Evolutionary conservation across 2,329 filamentous ascomycete genomes (phyloP), one percentile per base, ranked within the genome.

Genomic region (Xylariaceae sp.): DNA sequence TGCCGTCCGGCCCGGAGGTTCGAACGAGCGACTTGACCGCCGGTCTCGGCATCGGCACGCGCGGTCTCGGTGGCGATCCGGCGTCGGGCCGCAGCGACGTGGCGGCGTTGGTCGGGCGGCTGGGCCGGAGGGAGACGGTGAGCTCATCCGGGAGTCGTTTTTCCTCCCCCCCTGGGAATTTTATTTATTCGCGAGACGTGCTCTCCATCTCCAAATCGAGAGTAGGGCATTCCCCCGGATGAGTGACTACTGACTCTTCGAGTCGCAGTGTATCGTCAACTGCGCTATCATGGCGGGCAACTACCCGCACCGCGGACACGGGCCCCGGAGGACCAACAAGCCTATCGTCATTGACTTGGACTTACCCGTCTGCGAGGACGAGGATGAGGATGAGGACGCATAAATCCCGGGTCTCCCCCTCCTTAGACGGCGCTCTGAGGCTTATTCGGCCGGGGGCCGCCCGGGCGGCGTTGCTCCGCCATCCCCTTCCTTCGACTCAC

Each of bases 281-380:
- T 83, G 83, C 18, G 78, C 85, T 14, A 78, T 89, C 41, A 72
- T 83, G 67, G 77, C 76, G 27, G 77, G 68, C 15, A 78, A 72
- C 40, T 80, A 75, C 59, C 80, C 80, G 31, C 77, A 82, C 42
- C 49, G 47, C 9, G 26, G 38, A 6, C 19, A 15, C 1, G 69
- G 65, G 2, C 75, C 75, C 12, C 83, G 79, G 55, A 67, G 59
- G 40, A 77, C 83, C 58, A 78, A 89, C 57, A 84, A 88, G 53
- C 80, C 86, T 14, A 81, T 93, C 45, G 80, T 93, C n/a, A 77
- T 94, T 10, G 85, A 94, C 53, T 51, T 93, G 19, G 77, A 88
- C 44, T 61, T 92, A 40, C 80, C 80, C 0, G 63, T 79, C 14
- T 74, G 68, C 64, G 52, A 57, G 31, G 49, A 47, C 24, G 30